Percentiles rank a stretch among this genome's conserved stretches.
phyloP scores from a whole-genome alignment of 2,329 filamentous ascomycete genomes.

The Pseudocercospora vitis region DNA sequence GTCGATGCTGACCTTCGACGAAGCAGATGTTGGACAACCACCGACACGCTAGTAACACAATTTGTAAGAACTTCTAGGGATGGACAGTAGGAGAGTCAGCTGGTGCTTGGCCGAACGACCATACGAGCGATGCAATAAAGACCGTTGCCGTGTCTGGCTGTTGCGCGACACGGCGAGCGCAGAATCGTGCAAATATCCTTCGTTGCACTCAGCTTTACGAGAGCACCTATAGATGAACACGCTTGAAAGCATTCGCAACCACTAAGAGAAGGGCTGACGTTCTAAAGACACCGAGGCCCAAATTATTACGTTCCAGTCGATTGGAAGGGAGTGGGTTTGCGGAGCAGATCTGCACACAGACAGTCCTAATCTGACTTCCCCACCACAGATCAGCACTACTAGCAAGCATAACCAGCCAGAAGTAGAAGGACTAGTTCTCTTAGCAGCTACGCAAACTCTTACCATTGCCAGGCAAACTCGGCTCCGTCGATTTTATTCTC shows the following conservation, averaged over 20 bases:
- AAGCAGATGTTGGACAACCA: background rate
- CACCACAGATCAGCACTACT: conserved; percentile 1
- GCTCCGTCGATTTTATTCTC: background rate
- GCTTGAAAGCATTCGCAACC: too few species aligned
- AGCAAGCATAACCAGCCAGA: background rate
- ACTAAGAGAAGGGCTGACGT: background rate
- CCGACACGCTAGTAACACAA: background rate
- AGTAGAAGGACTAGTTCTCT: background rate
- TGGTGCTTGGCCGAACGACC: background rate
- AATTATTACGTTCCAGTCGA: conserved; percentile 1
- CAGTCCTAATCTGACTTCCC: conserved; percentile 2
- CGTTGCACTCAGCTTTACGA: background rate
- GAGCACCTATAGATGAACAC: conserved; percentile 4
- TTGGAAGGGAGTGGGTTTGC: background rate
- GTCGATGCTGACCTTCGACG: background rate
- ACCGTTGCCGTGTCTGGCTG: background rate
- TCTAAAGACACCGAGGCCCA: conserved; percentile 2
- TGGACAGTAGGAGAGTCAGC: background rate
- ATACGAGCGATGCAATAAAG: background rate
- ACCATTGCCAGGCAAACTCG: background rate
- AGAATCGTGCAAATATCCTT: background rate
- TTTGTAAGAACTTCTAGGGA: background rate
- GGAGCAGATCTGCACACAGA: conserved; percentile 1
- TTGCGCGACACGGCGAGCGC: background rate
- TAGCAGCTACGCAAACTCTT: background rate